A percentile compares a stretch with the other conserved stretches of the same genome.
phyloP scores from a whole-genome alignment of 805 yeast genomes.

The Pichia scutulata region DNA sequence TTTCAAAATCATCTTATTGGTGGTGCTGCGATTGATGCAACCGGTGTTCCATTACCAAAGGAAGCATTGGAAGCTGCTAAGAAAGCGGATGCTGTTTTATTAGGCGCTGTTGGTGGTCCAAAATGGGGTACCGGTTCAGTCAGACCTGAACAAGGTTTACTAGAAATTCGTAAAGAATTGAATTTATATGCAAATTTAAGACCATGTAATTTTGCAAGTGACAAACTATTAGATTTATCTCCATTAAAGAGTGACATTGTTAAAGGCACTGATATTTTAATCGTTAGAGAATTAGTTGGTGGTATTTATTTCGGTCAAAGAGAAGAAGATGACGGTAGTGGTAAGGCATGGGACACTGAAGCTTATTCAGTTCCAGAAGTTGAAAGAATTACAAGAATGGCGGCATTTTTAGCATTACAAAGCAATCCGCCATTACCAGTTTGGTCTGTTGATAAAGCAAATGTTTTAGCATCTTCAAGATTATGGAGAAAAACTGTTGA shows the following conservation, averaged over 20 bases:
- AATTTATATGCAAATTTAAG: constrained; percentile 92
- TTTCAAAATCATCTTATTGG: constrained; percentile 86
- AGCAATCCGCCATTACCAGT: constrained; percentile 89
- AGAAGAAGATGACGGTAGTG: constrained; percentile 81
- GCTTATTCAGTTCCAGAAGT: constrained; percentile 87
- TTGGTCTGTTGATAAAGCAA: constrained; percentile 96
- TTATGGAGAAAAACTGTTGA: constrained; percentile 94
- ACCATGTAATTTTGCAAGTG: constrained; percentile 91
- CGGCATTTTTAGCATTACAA: constrained; percentile 93
- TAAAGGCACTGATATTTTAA: constrained; percentile 83
- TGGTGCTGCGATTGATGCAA: constrained; percentile 97
- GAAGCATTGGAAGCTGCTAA: constrained; percentile 78
- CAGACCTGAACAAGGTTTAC: constrained; percentile 95
- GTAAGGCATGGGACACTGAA: constrained; percentile 91
- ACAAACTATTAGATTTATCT: constrained; percentile 72
- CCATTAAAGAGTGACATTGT: constrained; percentile 84
- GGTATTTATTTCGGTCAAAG: constrained; percentile 98
- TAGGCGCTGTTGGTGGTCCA: constrained; percentile 99
- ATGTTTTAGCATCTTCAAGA: constrained; percentile 92
- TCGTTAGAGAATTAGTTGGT: constrained; percentile 95
- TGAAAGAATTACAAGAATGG: constrained; percentile 95
- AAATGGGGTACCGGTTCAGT: constrained; percentile 98
- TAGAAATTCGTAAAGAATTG: constrained; percentile 90
- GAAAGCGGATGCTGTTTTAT: constrained; percentile 84
- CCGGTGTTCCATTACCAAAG: constrained; percentile 86